phyloP scores from a whole-genome alignment of 495 filamentous ascomycete genomes.

The Lentithecium fluviatile region DNA sequence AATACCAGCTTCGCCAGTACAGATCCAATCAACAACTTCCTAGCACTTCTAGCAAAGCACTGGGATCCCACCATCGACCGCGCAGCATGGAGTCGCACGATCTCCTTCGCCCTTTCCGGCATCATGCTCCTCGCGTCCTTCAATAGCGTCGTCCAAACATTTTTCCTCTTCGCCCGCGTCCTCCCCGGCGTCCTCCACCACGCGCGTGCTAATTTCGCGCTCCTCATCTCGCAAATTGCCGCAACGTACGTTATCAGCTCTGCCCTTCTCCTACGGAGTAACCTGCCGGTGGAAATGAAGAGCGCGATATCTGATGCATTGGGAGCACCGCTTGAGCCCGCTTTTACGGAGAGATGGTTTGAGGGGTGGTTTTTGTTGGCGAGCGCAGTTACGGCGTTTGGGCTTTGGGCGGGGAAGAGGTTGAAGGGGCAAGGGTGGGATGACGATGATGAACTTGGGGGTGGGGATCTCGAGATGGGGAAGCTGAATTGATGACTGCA shows the following conservation, averaged over 20 bases:
- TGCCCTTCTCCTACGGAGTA: constrained; percentile 69
- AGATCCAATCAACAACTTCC: constrained; percentile 75
- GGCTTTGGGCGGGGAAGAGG: constrained; percentile 67
- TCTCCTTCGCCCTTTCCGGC: constrained; percentile 73
- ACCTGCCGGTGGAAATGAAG: constrained; percentile 69
- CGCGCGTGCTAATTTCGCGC: constrained; percentile 64
- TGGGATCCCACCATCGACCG: constrained; percentile 70
- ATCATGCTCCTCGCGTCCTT: constrained; percentile 75
- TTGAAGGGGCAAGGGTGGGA: constrained; percentile 54
- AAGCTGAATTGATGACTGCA: constrained; percentile 46
- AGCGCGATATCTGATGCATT: constrained; percentile 70
- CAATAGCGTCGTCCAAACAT: constrained; percentile 71
- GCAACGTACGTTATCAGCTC: constrained; percentile 78
- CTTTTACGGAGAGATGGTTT: constrained; percentile 83
- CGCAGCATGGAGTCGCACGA: constrained; percentile 71
- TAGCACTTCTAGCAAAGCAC: constrained; percentile 69
- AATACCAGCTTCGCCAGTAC: constrained; percentile 59
- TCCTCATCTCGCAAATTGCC: constrained; percentile 71
- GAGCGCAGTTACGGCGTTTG: constrained; percentile 59
- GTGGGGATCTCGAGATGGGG: constrained; percentile 66
- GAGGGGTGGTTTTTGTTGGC: constrained; percentile 74
- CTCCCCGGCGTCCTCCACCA: constrained; percentile 60
- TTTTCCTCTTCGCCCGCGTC: constrained; percentile 70
- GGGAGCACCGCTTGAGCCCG: constrained; percentile 62
- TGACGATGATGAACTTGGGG: constrained; percentile 60